Evolutionary conservation across 2,329 filamentous ascomycete genomes (phyloP).

Genomic region (Metarhizium anisopliae): DNA sequence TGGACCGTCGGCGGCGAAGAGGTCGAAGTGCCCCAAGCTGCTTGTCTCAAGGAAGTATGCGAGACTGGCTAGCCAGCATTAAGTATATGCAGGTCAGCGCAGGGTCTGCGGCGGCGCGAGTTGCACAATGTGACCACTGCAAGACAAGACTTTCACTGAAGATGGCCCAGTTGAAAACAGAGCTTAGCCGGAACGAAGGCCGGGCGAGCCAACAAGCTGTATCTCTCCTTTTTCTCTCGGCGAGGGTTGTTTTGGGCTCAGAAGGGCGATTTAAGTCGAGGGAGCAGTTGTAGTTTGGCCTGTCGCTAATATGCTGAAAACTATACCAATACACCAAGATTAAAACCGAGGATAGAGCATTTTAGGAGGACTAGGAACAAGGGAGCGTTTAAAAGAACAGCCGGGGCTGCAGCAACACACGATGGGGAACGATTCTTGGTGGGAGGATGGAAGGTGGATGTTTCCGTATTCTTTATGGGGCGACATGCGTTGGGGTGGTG

Average conservation of each 20-base stretch:
- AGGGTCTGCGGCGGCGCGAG: neutral
- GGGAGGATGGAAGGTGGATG: neutral
- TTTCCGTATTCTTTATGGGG: neutral
- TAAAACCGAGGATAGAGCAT: neutral
- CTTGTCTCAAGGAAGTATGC: neutral
- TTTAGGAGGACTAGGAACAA: neutral
- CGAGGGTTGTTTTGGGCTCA: neutral
- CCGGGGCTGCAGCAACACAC: neutral
- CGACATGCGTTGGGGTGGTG: neutral
- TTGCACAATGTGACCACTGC: neutral
- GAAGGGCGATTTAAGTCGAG: neutral
- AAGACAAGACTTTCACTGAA: neutral
- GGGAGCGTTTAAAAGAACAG: neutral
- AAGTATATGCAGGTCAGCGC: neutral
- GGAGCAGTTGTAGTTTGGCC: neutral
- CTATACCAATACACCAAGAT: neutral
- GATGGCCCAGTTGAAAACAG: neutral
- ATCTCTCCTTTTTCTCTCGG: neutral
- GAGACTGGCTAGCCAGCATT: neutral
- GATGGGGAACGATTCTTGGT: neutral
- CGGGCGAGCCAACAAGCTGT: neutral
- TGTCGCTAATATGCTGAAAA: neutral
- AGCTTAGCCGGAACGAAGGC: neutral
- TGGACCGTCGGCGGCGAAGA: neutral
- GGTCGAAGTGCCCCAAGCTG: neutral